Conservation (phyloP, 495 filamentous ascomycete species). For the Penicillium verhagenii region DNA sequence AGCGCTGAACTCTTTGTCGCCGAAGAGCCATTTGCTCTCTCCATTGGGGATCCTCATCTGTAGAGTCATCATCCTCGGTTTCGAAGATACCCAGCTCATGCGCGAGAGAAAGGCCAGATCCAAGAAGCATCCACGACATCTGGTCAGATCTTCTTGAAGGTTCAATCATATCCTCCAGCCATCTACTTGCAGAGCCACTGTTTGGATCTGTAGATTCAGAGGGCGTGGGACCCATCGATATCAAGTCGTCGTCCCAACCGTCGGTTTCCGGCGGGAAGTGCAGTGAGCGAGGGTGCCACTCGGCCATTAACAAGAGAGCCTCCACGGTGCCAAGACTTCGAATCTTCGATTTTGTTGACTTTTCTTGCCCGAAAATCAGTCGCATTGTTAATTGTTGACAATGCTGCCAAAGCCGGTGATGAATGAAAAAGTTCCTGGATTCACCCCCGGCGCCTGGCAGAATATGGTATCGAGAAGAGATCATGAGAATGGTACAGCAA, state of each 20-base stretch:
- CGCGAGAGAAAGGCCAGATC: constrained; percentile 49
- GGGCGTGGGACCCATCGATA: constrained; percentile 20
- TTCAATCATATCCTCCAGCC: constrained; percentile 51
- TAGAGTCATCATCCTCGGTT: constrained; percentile 26
- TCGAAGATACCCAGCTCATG: constrained; percentile 54
- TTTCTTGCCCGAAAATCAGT: constrained; percentile 52
- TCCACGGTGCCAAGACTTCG: constrained; percentile 53
- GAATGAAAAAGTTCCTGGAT: constrained; percentile 54
- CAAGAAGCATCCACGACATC: constrained; percentile 59
- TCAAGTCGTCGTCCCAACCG: constrained; percentile 48
- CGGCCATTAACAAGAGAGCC: constrained; percentile 51
- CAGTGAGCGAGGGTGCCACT: constrained; percentile 55
- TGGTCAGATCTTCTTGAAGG: constrained; percentile 52
- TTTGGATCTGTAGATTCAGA: constrained; percentile 17
- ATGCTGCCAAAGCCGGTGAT: constrained; percentile 54
- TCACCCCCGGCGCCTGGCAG: constrained; percentile 52
- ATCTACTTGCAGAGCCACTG: constrained; percentile 31
- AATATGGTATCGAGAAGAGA: constrained; percentile 52
- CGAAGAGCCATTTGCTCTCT: constrained; percentile 40
- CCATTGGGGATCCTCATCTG: constrained; percentile 29
- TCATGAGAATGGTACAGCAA: constrained; percentile 53
- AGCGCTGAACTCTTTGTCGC: constrained; percentile 43
- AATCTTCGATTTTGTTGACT: constrained; percentile 41
- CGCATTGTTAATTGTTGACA: constrained; percentile 52
- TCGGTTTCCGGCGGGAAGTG: constrained; percentile 54